A percentile compares a stretch with the other conserved stretches of the same genome.
These are phyloP conservation scores for Kodamaea kaohsiungensis DNA, from an alignment of 805 yeast genomes.

Conservation along the genomic window DNA sequence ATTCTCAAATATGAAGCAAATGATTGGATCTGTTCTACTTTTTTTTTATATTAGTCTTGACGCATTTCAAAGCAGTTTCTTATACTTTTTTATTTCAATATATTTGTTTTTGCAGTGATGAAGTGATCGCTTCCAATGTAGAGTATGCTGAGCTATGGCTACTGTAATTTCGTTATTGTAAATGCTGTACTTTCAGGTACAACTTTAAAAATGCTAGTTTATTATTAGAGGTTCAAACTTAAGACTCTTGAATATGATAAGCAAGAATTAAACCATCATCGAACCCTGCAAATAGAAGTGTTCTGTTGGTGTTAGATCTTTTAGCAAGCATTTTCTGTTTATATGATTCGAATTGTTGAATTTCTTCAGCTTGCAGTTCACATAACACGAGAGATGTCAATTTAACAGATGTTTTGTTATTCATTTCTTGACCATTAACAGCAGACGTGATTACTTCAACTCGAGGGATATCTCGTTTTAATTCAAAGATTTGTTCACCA, in stretches of 20 bases:
- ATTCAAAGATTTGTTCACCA: background rate
- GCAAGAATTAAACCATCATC: constrained; percentile 56
- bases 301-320: constrained; percentile 14
- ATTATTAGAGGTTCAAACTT: too few species aligned
- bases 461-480: background rate
- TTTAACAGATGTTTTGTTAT: background rate
- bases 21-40: background rate
- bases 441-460: constrained; percentile 1
- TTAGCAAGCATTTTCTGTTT: background rate
- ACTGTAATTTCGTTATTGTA: too few species aligned
- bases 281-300: constrained; percentile 49
- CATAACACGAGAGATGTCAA: background rate
- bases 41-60: background rate
- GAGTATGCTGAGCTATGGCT: too few species aligned
- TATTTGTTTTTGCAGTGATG: background rate
- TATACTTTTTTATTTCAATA: background rate
- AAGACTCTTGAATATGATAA: constrained; percentile 21
- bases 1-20: background rate
- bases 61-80: constrained; percentile 1
- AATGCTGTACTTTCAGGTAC: too few species aligned
- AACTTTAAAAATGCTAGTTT: too few species aligned
- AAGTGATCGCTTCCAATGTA: background rate
- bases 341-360: background rate
- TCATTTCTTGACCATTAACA: background rate
- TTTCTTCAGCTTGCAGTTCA: background rate